Evolutionary conservation across 176 grass and related monocot species (phyloP), one percentile per base, ranked within the genome.

Genomic region (Alopecurus myosuroides): DNA sequence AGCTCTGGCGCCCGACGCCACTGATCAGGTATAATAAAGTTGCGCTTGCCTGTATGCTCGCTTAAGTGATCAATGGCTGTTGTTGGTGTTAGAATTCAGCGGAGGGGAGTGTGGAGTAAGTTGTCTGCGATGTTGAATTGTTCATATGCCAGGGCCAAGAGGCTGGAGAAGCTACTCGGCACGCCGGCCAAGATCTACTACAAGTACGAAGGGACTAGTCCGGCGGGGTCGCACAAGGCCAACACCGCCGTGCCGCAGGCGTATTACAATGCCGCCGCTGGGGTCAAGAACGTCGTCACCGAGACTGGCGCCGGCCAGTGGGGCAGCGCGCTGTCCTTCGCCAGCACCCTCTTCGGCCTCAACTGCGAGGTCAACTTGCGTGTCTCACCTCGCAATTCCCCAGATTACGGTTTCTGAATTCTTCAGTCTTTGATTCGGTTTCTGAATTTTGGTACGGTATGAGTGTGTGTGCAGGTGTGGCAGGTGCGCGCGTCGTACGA

Each of bases 171-270:
- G 77, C 83, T 98, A 67, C 82, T 98, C 0, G 83, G 84, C 64
- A 98, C 96, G 25, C 96, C 96, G 48, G 96, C 96, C 67, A 95
- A 87, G 74, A 98, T 98, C 73, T 98, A 98, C 89, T 98, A 98
- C 89, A 98, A 98, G 83, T 98, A 98, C 35, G 96, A 98, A 49
- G 96, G 96, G 65, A 98, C 93, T 3, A 98, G 96, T 26, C 96
- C 96, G 40, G 93, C 93, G 26, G 96, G 96, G 29, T 98, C 96
- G 18, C 96, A 98, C 81, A 98, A 98, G 83, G 87, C 91, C 11
- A 98, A 98, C 77, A 98, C 96, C 2, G 96, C 96, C n/a, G 91
- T 98, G 44, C 96, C 96, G 1, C 96, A 98, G 84, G 96, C 91
- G 17, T 98, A 68, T 61, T 98, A 98, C 82, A 98, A 98, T 81